Evolutionary conservation across 73 alveolate genomes (phyloP).

Genomic region (Uronychia binucleata): DNA sequence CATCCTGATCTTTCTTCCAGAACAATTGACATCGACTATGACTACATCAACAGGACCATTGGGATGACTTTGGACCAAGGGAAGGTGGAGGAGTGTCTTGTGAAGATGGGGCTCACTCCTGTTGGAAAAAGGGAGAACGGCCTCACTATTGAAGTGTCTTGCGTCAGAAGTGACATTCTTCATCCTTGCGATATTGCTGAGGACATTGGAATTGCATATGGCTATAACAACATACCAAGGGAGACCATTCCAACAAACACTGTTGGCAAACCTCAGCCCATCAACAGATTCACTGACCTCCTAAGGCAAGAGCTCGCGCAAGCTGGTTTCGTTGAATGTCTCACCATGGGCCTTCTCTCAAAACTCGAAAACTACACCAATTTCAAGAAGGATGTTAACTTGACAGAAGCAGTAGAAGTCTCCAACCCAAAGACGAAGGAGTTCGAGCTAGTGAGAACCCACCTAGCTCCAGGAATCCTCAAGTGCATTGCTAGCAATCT

Average conservation of each 20-base stretch:
- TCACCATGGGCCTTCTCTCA: slow-evolving; percentile 89
- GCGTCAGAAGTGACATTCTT: slow-evolving; percentile 88
- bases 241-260: slow-evolving; percentile 85
- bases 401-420: slow-evolving; percentile 57
- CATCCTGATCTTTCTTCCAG: slow-evolving; percentile 73
- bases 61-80: slow-evolving; percentile 60
- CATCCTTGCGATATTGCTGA: slow-evolving; percentile 96
- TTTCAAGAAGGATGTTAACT: slow-evolving; percentile 57
- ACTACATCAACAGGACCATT: slow-evolving; percentile 66
- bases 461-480: slow-evolving; percentile 96
- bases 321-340: slow-evolving; percentile 97
- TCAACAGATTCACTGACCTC: slow-evolving; percentile 83
- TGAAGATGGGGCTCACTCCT: slow-evolving; percentile 77
- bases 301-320: slow-evolving; percentile 95
- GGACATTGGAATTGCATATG: slow-evolving; percentile 97
- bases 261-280: slow-evolving; percentile 54
- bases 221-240: slow-evolving; percentile 85
- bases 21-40: slow-evolving; percentile 72
- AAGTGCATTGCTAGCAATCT: slow-evolving; percentile 87
- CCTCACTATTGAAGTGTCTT: slow-evolving; percentile 72
- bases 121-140: slow-evolving; percentile 45
- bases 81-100: slow-evolving; percentile 54
- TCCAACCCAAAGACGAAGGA: slow-evolving; percentile 62
- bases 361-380: slow-evolving; percentile 83
- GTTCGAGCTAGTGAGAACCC: slow-evolving; percentile 91